Conservation (phyloP, 345 rosid genomes). For the Rhizophora mangle region DNA sequence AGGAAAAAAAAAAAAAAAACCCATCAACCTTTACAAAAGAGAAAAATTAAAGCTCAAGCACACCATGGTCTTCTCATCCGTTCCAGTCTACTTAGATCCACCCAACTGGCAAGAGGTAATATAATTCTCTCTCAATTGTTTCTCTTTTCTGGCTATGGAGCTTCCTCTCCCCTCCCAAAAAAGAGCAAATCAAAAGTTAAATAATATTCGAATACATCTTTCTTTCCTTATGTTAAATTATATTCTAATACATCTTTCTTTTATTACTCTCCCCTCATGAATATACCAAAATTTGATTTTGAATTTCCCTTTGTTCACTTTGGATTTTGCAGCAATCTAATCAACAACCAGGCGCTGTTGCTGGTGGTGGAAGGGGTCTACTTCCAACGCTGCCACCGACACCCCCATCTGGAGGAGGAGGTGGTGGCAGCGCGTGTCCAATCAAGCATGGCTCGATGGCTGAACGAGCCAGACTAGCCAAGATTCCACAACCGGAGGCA, state of each 20-base stretch:
- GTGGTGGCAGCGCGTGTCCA: conserved; percentile 21
- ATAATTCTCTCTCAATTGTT: neutral
- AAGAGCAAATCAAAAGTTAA: conserved; percentile 28
- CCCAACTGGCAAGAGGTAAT: conserved; percentile 62
- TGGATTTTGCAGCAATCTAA: conserved; percentile 35
- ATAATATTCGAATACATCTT: conserved; percentile 9
- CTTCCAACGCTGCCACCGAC: conserved; percentile 38
- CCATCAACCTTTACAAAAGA: conserved; percentile 47
- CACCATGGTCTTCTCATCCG: conserved; percentile 59
- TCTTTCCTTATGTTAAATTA: conserved; percentile 14
- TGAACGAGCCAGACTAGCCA: conserved; percentile 53
- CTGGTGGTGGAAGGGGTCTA: conserved; percentile 16
- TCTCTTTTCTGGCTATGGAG: neutral
- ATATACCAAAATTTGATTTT: conserved; percentile 39
- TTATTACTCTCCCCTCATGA: conserved; percentile 30
- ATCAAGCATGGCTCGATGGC: conserved; percentile 50
- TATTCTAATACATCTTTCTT: neutral
- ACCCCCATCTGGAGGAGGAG: conserved; percentile 8
- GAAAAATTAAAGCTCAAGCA: conserved; percentile 26
- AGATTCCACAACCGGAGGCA: conserved; percentile 54
- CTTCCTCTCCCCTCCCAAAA: conserved; percentile 15
- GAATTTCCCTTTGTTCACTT: conserved; percentile 8
- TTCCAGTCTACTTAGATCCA: conserved; percentile 59
- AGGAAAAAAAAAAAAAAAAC: conserved; percentile 1
- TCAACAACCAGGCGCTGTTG: conserved; percentile 31